Conservation (phyloP, 2,329 filamentous ascomycete genomes). For the Aspergillus clavatus region DNA sequence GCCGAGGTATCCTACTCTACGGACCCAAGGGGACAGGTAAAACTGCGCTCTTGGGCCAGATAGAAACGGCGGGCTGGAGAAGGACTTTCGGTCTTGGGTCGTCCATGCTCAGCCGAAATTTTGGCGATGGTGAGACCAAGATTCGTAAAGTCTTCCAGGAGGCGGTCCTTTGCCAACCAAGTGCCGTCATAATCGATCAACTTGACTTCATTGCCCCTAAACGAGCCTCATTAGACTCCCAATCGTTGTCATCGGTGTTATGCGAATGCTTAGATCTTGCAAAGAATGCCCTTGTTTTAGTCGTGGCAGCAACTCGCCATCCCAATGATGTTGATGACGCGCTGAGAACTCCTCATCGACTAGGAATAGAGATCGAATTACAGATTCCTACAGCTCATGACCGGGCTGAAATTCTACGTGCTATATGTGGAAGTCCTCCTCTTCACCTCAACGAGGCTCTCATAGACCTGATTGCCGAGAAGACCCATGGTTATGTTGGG, state of each 20-base stretch:
- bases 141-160: slow-evolving; percentile 66
- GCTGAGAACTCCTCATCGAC: slow-evolving; percentile 61
- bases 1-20: slow-evolving; percentile 66
- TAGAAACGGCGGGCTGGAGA: slow-evolving; percentile 66
- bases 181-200: slow-evolving; percentile 73
- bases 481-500: slow-evolving; percentile 83
- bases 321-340: slow-evolving; percentile 66
- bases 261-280: slow-evolving; percentile 35
- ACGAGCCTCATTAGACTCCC: slow-evolving; percentile 45
- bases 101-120: slow-evolving; percentile 29
- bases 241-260: slow-evolving; percentile 37
- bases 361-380: slow-evolving; percentile 65
- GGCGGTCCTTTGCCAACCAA: slow-evolving; percentile 65
- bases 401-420: slow-evolving; percentile 68
- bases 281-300: slow-evolving; percentile 56
- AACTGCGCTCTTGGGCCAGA: slow-evolving; percentile 63
- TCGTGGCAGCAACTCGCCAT: slow-evolving; percentile 71
- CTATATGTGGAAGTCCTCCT: slow-evolving; percentile 47
- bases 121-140: slow-evolving; percentile 46
- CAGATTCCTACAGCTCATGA: slow-evolving; percentile 69
- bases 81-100: slow-evolving; percentile 52
- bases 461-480: slow-evolving; percentile 60
- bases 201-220: slow-evolving; percentile 66
- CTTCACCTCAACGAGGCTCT: slow-evolving; percentile 48
- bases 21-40: slow-evolving; percentile 84